phyloP scores from a whole-genome alignment of 257 asterid species.

The Cynanchum wilfordii region DNA sequence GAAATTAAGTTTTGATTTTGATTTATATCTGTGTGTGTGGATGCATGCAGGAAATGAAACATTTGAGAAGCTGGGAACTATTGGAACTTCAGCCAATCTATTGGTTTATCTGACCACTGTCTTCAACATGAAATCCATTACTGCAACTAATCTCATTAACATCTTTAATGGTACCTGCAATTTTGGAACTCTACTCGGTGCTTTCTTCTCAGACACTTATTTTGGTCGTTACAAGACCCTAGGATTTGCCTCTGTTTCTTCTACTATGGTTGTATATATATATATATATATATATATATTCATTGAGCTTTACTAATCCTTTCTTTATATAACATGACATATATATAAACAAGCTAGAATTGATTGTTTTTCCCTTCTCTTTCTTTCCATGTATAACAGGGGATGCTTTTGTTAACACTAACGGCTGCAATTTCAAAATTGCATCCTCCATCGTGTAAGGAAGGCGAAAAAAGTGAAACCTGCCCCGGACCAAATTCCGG shows the following conservation, averaged over 20 bases:
- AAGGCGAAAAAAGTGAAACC: slow-evolving; percentile 19
- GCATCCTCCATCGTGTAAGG: slow-evolving; percentile 63
- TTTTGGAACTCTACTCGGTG: slow-evolving; percentile 60
- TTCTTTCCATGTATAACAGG: slow-evolving; percentile 25
- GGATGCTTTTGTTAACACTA: slow-evolving; percentile 46
- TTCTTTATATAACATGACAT: no score
- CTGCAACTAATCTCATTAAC: slow-evolving; percentile 54
- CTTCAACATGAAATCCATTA: slow-evolving; percentile 58
- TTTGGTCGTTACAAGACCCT: slow-evolving; percentile 71
- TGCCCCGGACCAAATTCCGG: slow-evolving; percentile 51
- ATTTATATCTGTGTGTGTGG: no score
- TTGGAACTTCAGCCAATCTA: slow-evolving; percentile 53
- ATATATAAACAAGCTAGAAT: neutral
- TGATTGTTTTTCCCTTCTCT: neutral
- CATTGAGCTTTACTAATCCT: no score
- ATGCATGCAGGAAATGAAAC: slow-evolving; percentile 55
- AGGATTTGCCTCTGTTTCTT: slow-evolving; percentile 60
- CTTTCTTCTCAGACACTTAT: slow-evolving; percentile 60
- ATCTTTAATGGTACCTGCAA: slow-evolving; percentile 73
- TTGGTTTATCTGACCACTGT: slow-evolving; percentile 64
- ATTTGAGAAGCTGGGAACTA: slow-evolving; percentile 71
- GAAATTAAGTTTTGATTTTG: neutral
- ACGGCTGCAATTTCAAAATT: slow-evolving; percentile 51
- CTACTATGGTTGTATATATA: slow-evolving; percentile 45
- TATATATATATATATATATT: no score